Evolutionary conservation across 768 basidiomycete species (phyloP).

Genomic region (Russula sp.): DNA sequence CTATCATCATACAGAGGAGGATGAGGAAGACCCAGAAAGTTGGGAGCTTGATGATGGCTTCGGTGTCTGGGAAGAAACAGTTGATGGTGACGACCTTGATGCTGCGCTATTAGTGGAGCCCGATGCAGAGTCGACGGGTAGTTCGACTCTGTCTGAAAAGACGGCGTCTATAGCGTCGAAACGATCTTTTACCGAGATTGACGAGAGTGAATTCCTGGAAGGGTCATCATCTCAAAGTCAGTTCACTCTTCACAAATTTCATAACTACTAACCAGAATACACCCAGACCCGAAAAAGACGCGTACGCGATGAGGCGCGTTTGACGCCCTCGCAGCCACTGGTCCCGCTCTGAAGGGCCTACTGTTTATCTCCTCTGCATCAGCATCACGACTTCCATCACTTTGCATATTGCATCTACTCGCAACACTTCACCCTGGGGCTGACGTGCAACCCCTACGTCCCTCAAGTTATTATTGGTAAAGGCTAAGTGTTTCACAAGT

Average conservation of each 20-base stretch:
- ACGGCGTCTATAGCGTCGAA: conserved; percentile 12
- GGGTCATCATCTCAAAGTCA: conserved; percentile 14
- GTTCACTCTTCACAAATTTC: background rate
- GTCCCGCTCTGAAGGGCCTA: background rate
- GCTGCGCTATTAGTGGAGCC: conserved; percentile 1
- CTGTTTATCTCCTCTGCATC: background rate
- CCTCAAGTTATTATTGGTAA: conserved; percentile 5
- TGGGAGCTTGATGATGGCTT: conserved; percentile 21
- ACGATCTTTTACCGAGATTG: conserved; percentile 12
- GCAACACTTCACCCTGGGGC: background rate
- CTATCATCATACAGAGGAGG: background rate
- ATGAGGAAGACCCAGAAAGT: conserved; percentile 15
- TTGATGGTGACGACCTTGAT: conserved; percentile 14
- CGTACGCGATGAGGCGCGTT: conserved; percentile 10
- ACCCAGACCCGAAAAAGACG: conserved; percentile 14
- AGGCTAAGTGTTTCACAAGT: conserved; percentile 20
- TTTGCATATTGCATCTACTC: background rate
- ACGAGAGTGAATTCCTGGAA: background rate
- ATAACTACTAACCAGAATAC: background rate
- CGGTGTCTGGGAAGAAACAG: conserved; percentile 9
- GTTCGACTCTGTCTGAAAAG: conserved; percentile 16
- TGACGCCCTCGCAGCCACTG: background rate
- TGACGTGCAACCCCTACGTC: background rate
- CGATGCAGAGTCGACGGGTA: conserved; percentile 16
- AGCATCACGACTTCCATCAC: background rate